phyloP scores from a whole-genome alignment of 768 basidiomycete genomes.

The Mycena venus region DNA sequence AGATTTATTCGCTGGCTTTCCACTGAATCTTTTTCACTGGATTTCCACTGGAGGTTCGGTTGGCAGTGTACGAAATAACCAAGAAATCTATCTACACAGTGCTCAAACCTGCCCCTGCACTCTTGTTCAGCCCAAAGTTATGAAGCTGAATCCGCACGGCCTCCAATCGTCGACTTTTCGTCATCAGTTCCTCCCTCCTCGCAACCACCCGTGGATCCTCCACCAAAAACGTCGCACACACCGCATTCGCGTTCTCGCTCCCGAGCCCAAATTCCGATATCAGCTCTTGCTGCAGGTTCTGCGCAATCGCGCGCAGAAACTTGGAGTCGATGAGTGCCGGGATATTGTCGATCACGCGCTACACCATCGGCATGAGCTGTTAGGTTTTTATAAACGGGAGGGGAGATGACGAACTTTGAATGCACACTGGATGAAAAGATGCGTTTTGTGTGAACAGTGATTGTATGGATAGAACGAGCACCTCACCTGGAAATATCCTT shows the following conservation, averaged over 20 bases:
- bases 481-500: conserved; percentile 59
- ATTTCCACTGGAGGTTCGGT: too few relatives aligned
- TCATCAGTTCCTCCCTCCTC: conserved; percentile 49
- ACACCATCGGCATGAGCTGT: neutral
- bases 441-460: neutral
- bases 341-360: conserved; percentile 62
- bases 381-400: neutral
- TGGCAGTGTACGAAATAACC: too few relatives aligned
- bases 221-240: conserved; percentile 57
- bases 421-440: conserved; percentile 30
- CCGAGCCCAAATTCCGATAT: conserved; percentile 54
- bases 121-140: conserved; percentile 35
- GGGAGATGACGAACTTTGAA: conserved; percentile 51
- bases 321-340: conserved; percentile 49
- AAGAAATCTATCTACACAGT: too few relatives aligned
- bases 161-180: conserved; percentile 51
- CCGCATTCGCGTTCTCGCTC: conserved; percentile 46
- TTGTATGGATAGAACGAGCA: too few relatives aligned
- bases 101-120: neutral
- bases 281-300: conserved; percentile 47
- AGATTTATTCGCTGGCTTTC: too few relatives aligned
- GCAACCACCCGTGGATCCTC: conserved; percentile 58
- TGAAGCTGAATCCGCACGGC: conserved; percentile 54
- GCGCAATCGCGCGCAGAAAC: conserved; percentile 49
- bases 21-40: too few relatives aligned